Evolutionary conservation across 2,329 filamentous ascomycete species (phyloP).

Genomic region (Apiospora sp.): DNA sequence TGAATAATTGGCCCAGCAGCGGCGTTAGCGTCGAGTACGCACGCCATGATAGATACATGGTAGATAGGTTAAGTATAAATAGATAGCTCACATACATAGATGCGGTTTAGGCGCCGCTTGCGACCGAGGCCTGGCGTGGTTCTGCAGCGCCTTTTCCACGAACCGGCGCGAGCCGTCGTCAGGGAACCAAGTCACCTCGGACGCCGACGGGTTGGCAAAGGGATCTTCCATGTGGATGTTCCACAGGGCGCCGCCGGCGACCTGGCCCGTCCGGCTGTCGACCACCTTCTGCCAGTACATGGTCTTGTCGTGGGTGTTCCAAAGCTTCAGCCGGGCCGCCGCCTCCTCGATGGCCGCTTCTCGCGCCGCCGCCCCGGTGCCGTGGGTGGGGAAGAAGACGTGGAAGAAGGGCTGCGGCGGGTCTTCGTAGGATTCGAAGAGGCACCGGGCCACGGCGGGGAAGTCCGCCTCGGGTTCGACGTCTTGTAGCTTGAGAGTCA

Average conservation of each 20-base stretch:
- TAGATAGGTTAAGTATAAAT: too few species aligned
- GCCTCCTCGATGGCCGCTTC: conserved; percentile 35
- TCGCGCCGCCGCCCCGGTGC: conserved; percentile 21
- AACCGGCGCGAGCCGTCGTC: conserved; percentile 37
- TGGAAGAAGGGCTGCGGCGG: conserved; percentile 39
- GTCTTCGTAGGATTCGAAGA: conserved; percentile 39
- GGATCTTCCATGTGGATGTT: conserved; percentile 46
- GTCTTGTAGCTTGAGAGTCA: too few species aligned
- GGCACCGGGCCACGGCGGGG: conserved; percentile 31
- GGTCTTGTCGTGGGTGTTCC: conserved; percentile 38
- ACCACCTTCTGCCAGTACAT: conserved; percentile 43
- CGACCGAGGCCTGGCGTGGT: conserved; percentile 27
- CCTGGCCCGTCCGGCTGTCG: conserved; percentile 38
- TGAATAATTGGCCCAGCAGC: too few species aligned
- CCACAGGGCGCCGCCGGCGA: conserved; percentile 42
- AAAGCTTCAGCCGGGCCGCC: conserved; percentile 32
- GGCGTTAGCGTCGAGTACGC: too few species aligned
- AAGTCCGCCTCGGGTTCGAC: conserved; percentile 37
- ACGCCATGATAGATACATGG: too few species aligned
- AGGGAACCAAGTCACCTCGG: conserved; percentile 43
- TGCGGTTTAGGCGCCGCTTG: conserved; percentile 33
- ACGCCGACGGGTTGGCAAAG: conserved; percentile 30
- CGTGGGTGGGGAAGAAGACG: conserved; percentile 34
- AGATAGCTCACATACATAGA: conserved; percentile 32
- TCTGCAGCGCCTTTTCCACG: conserved; percentile 33